Evolutionary conservation across 169 alveolate species (phyloP).

Genomic region (Cryptosporidium sp.): DNA sequence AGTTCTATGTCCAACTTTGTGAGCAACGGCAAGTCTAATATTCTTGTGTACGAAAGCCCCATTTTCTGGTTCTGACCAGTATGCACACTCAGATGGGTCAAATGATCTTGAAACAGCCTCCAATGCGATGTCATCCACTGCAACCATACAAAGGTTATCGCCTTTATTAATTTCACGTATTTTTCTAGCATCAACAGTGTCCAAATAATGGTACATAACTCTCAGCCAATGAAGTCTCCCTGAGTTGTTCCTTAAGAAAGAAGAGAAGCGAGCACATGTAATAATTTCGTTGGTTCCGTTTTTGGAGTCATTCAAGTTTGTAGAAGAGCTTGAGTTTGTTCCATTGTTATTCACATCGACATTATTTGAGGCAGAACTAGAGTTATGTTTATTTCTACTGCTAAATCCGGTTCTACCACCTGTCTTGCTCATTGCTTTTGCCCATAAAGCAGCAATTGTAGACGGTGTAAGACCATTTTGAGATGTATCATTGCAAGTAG

Average conservation of each 20-base stretch:
- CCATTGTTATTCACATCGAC: neutral
- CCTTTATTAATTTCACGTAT: constrained; percentile 6
- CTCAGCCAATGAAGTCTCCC: constrained; percentile 73
- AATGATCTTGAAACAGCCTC: constrained; percentile 67
- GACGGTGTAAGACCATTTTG: constrained; percentile 60
- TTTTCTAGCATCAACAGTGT: constrained; percentile 50
- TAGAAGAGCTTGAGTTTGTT: neutral
- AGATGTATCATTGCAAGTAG: neutral
- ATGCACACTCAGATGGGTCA: constrained; percentile 75
- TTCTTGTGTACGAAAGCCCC: constrained; percentile 73
- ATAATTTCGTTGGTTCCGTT: constrained; percentile 3
- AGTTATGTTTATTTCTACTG: constrained; percentile 3
- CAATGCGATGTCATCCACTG: constrained; percentile 69
- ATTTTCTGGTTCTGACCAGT: constrained; percentile 75
- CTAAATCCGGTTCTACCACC: constrained; percentile 71
- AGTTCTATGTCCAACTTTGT: constrained; percentile 71
- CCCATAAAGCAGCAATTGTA: constrained; percentile 73
- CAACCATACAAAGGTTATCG: constrained; percentile 50
- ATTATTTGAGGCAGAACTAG: neutral
- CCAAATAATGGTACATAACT: constrained; percentile 63
- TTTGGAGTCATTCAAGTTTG: neutral
- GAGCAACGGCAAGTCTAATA: constrained; percentile 68
- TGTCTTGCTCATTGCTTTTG: constrained; percentile 73
- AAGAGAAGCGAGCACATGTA: constrained; percentile 70
- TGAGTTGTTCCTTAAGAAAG: constrained; percentile 67